A percentile compares a stretch with the other conserved stretches of the same genome.
These are phyloP conservation scores for Syzygium grande DNA, from an alignment of 345 rosid genomes.

Conservation along the genomic window DNA sequence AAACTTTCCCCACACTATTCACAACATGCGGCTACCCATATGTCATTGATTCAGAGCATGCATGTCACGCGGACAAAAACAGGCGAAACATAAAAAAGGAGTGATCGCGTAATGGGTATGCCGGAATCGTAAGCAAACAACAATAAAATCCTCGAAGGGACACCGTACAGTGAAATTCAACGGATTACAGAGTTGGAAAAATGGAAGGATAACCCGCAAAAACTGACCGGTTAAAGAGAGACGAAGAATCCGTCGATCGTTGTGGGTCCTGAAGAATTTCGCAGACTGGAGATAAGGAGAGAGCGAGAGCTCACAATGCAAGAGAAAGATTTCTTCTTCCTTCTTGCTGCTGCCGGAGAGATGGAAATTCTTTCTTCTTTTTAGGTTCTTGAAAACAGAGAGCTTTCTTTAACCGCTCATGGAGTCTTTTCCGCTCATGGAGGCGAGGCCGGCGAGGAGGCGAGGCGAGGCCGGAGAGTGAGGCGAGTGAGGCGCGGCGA, in stretches of 20 bases:
- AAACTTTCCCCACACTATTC: background rate
- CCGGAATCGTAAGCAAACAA: background rate
- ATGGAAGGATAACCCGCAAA: background rate
- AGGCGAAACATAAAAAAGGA: background rate
- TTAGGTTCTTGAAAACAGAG: too few relatives aligned
- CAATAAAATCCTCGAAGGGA: background rate
- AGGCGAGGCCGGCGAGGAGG: too few relatives aligned
- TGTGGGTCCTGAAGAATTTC: background rate
- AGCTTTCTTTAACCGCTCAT: too few relatives aligned
- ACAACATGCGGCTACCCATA: background rate
- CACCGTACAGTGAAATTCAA: background rate
- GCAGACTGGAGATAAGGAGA: background rate
- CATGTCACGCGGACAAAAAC: background rate
- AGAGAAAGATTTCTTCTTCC: too few relatives aligned
- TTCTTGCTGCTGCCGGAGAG: too few relatives aligned
- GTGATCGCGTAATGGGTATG: background rate
- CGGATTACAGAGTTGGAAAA: background rate
- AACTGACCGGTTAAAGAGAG: background rate
- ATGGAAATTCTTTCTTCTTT: too few relatives aligned
- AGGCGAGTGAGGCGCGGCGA: too few relatives aligned
- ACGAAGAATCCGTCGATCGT: background rate
- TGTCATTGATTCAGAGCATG: background rate
- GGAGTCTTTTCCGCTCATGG: too few relatives aligned
- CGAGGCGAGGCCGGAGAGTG: too few relatives aligned
- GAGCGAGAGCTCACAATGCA: too few relatives aligned